Percentiles rank a stretch among this genome's conserved stretches.
phyloP scores from a whole-genome alignment of 1,139 yeast genomes.

The Sugiyamaella japonica region DNA sequence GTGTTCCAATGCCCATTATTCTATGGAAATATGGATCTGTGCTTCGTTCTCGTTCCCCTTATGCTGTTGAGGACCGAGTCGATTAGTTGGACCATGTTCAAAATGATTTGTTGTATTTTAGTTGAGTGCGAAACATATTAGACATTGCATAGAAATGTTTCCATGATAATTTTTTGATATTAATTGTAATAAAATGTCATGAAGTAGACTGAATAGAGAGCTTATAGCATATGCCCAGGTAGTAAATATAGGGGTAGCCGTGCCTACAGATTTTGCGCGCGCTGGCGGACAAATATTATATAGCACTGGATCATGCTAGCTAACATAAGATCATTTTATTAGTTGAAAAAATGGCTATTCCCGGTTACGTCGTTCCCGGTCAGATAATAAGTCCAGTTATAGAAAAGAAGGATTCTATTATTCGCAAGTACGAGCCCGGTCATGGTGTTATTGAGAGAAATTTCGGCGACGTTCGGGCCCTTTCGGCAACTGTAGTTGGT shows the following conservation, averaged over 20 bases:
- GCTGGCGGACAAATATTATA: background rate
- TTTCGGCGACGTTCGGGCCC: slow-evolving; percentile 39
- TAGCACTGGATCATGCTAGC: background rate
- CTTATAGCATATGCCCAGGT: too few species aligned
- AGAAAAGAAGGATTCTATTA: slow-evolving; percentile 37
- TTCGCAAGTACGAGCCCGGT: slow-evolving; percentile 50
- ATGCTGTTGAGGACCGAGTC: slow-evolving; percentile 19
- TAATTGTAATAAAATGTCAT: too few species aligned
- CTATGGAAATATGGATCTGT: slow-evolving; percentile 52
- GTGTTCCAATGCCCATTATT: slow-evolving; percentile 55
- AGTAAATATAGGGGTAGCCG: too few species aligned
- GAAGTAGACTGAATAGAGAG: too few species aligned
- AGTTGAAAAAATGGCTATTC: slow-evolving; percentile 36
- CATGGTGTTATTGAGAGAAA: slow-evolving; percentile 42
- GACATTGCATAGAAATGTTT: background rate
- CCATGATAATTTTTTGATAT: too few species aligned
- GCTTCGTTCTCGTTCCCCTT: slow-evolving; percentile 39
- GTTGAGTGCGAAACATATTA: too few species aligned
- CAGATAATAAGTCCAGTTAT: slow-evolving; percentile 56
- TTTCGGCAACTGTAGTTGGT: slow-evolving; percentile 73
- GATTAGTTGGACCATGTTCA: too few species aligned
- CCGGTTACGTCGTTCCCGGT: slow-evolving; percentile 69
- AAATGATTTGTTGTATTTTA: too few species aligned
- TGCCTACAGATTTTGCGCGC: too few species aligned
- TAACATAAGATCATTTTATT: background rate